Percentiles rank a stretch among this genome's conserved stretches.
These are phyloP conservation scores for Amylostereum chailletii DNA, from an alignment of 1,284 basidiomycete species.

Conservation along the genomic window DNA sequence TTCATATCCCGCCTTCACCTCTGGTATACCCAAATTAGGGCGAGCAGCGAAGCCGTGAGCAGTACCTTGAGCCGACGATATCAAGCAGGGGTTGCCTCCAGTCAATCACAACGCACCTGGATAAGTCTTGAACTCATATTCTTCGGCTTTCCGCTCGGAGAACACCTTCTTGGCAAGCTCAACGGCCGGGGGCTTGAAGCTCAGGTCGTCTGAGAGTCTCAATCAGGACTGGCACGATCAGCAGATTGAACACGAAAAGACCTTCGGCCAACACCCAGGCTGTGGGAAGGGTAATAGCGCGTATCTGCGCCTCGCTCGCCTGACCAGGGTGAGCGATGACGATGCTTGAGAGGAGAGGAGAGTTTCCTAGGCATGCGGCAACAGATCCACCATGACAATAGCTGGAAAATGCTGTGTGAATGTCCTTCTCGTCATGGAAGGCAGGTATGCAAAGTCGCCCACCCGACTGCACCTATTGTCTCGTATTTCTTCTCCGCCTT, in stretches of 20 bases:
- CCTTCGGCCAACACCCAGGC: constrained; percentile 53
- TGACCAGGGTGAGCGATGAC: constrained; percentile 51
- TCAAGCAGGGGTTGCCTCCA: background rate
- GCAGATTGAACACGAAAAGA: constrained; percentile 13
- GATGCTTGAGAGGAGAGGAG: constrained; percentile 33
- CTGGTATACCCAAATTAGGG: constrained; percentile 30
- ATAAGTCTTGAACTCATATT: constrained; percentile 48
- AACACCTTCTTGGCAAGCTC: constrained; percentile 35
- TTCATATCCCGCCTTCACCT: constrained; percentile 34
- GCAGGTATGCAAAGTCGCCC: constrained; percentile 8
- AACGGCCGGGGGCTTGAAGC: constrained; percentile 31
- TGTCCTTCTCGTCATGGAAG: background rate
- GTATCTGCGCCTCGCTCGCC: constrained; percentile 28
- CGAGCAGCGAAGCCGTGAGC: constrained; percentile 39
- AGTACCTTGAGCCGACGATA: constrained; percentile 22
- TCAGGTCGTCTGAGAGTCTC: constrained; percentile 36
- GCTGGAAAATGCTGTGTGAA: constrained; percentile 16
- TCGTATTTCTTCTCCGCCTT: constrained; percentile 44
- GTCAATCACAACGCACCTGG: constrained; percentile 29
- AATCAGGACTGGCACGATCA: background rate
- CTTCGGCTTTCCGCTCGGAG: constrained; percentile 31
- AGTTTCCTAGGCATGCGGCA: constrained; percentile 31
- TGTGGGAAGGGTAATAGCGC: constrained; percentile 41
- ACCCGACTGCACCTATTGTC: constrained; percentile 56
- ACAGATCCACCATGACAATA: constrained; percentile 56